Evolutionary conservation across 148 eudicot species (phyloP), one percentile per base, ranked within the genome.

Genomic region (Mesembryanthemum crystallinum): DNA sequence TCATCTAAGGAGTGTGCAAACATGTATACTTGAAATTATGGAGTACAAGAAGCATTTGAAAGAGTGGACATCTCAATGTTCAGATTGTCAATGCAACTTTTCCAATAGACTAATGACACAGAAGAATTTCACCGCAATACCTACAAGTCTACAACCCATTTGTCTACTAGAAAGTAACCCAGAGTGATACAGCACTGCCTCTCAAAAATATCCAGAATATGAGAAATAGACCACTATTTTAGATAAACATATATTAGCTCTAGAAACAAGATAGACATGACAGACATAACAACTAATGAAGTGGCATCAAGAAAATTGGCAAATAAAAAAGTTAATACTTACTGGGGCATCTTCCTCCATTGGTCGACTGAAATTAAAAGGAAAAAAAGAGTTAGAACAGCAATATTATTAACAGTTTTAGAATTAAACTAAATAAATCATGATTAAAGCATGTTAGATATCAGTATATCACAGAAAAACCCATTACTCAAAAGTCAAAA

Each of bases 291-390:
- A 12, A 52, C 25, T 65, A 74, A 30, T 18, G 1, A 32, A 17
- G 27, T 57, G 10, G 27, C 27, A n/a, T n/a, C 9, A n/a, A 57
- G 7, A 39, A n/a, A 28, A 55, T 32, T 49, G 15, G 63, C 13
- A 9, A 21, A 80, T 17, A 52, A 54, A 13, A 61, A 47, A 39
- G 0, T 28, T 10, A 67, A 59, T 61, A 81, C 92, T 88, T 85
- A 91, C 97, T 1, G 87, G 85, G 67, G 85, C 76, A 85, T 90
- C 95, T 78, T 88, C 92, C 30, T 90, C 95, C 94, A 88, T 86
- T n/a, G 94, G 89, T 42, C 90, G 91, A 75, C 97, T 89, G 88
- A 76, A 82, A 76, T 71, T 64, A 37, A 80, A 64, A 69, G 8
- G 8, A 47, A 23, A 0, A 11, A 77, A 51, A 9, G 47, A 7